A percentile compares a stretch with the other conserved stretches of the same genome.
These are phyloP conservation scores for Niebla homalea DNA, from an alignment of 495 filamentous ascomycete genomes.

Conservation along the genomic window DNA sequence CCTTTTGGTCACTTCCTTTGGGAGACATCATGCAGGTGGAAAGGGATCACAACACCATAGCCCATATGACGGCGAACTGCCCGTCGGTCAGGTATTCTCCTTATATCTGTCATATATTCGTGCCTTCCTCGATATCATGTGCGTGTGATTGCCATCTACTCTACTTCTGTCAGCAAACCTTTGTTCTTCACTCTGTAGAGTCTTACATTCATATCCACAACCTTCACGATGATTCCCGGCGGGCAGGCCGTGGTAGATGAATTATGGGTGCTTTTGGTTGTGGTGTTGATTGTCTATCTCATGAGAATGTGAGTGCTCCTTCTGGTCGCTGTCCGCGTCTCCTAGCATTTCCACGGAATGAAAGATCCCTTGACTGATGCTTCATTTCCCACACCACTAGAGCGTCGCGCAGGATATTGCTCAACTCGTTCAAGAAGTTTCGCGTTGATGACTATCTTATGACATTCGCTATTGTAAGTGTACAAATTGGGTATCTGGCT, in stretches of 20 bases:
- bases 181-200: no score
- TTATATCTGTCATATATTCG: no score
- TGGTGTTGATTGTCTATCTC: neutral
- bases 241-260: neutral
- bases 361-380: neutral
- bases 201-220: no score
- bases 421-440: slow-evolving; percentile 31
- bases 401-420: slow-evolving; percentile 26
- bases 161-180: no score
- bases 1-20: no score
- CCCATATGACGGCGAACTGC: no score
- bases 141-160: no score
- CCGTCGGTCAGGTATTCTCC: no score
- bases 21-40: no score
- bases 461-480: slow-evolving; percentile 31
- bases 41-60: no score
- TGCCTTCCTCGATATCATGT: no score
- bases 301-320: slow-evolving; percentile 1
- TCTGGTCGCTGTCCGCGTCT: neutral
- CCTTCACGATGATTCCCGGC: slow-evolving; percentile 2
- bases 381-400: neutral
- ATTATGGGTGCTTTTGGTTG: neutral
- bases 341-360: neutral
- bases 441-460: slow-evolving; percentile 44
- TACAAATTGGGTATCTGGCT: neutral